phyloP scores from a whole-genome alignment of 345 rosid species.

The Erodium maritimum region DNA sequence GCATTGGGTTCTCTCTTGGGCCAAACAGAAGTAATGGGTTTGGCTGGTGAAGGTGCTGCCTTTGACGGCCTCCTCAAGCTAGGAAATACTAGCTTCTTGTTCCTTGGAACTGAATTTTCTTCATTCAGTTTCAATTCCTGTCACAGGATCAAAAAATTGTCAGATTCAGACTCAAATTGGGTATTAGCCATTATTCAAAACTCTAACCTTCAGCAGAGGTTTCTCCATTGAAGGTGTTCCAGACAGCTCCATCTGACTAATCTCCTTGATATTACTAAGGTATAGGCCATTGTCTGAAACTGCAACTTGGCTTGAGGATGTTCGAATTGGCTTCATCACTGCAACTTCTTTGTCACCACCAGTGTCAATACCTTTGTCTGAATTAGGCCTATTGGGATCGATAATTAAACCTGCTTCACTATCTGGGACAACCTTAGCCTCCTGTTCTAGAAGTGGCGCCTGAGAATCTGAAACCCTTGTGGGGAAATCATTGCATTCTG shows the following conservation, averaged over 20 bases:
- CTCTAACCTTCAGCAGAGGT: constrained; percentile 36
- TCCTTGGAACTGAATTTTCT: constrained; percentile 5
- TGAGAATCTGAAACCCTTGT: constrained; percentile 8
- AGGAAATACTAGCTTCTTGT: constrained; percentile 13
- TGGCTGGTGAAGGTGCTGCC: constrained; percentile 16
- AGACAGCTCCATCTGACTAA: no score
- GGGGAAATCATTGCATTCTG: neutral
- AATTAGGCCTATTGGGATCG: no score
- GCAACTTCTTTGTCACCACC: neutral
- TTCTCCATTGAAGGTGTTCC: constrained; percentile 16
- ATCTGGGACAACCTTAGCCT: constrained; percentile 7
- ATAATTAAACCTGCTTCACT: no score
- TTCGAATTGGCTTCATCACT: constrained; percentile 5
- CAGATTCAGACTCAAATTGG: neutral
- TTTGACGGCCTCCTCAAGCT: constrained; percentile 15
- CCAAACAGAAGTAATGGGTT: constrained; percentile 9
- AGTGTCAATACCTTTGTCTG: no score
- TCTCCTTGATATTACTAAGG: no score
- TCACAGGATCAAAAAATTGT: neutral
- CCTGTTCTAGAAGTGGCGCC: neutral
- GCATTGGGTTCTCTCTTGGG: constrained; percentile 14
- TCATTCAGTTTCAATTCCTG: constrained; percentile 12
- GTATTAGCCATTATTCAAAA: neutral
- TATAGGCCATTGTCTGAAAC: no score
- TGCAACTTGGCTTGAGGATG: constrained; percentile 3